A percentile compares a stretch with the other conserved stretches of the same genome.
These are phyloP conservation scores for Rhodotorula mucilaginosa DNA, from an alignment of 1,284 basidiomycete genomes.

Conservation along the genomic window DNA sequence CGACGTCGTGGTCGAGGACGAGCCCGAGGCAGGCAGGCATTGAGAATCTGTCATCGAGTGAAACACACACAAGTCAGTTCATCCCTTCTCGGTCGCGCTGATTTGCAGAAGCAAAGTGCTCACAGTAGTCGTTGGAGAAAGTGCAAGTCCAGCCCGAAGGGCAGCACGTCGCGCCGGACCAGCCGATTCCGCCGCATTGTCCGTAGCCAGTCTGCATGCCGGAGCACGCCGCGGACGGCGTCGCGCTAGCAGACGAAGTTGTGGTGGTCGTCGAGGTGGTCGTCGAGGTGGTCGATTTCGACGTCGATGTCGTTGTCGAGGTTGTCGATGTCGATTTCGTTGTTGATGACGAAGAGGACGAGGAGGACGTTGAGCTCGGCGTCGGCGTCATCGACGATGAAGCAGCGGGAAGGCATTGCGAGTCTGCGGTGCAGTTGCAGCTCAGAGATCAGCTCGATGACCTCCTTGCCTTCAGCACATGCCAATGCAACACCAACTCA, in stretches of 20 bases:
- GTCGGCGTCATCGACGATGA: not conserved
- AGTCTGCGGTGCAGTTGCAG: not conserved
- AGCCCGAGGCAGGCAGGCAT: not conserved
- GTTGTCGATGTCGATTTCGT: not conserved
- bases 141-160: not conserved
- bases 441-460: not conserved
- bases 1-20: not conserved
- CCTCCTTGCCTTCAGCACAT: no score
- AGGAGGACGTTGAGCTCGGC: not conserved
- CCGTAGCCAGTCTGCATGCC: not conserved
- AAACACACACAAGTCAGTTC: not conserved
- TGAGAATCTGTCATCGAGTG: not conserved
- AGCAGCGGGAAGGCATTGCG: conserved; percentile 3
- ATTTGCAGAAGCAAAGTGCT: no score
- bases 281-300: not conserved
- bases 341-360: not conserved
- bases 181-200: conserved; percentile 12
- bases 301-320: not conserved
- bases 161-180: conserved; percentile 11
- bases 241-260: not conserved
- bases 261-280: not conserved
- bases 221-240: not conserved
- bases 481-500: not conserved
- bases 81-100: no score
- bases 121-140: not conserved